Evolutionary conservation across 2,329 filamentous ascomycete genomes (phyloP), one percentile per base, ranked within the genome.

Genomic region (Epichloe sylvatica): DNA sequence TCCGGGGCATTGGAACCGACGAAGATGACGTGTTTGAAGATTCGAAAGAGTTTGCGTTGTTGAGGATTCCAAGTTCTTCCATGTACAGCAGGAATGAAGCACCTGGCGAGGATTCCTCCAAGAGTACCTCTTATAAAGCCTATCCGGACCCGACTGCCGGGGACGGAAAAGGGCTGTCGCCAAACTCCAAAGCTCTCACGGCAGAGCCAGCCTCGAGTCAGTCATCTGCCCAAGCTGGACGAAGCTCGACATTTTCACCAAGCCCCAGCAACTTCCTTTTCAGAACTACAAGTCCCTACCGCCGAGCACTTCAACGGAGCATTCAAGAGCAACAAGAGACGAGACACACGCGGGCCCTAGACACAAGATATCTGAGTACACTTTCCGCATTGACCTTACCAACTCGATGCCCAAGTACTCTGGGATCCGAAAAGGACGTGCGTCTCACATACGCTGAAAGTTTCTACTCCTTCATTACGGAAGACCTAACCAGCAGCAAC

Each of bases 261-360:
- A 78, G 75, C 42, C 71, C 73, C 2, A 63, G 67, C 1, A 70
- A 68, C 15, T 71, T 76, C 52, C 61, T 78, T 1, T 77, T 79
- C 52, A 69, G 75, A 30, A 74, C 74, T 0, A 64, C 69, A 25
- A 81, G 76, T 49, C 76, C 77, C 0, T 82, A 75, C 54, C 71
- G 77, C 3, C 71, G 71, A 25, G 73, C 71, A 2, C 57, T 81
- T 34, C 70, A 67, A 42, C 67, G 70, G 46, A 72, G 63, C 2
- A 76, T 76, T 55, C 63, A 65, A 49, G 57, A 63, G 7, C 64
- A 64, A 15, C 57, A 67, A 7, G 58, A 61, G 15, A 53, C 52
- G 2, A 53, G 59, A 5, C 51, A 56, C 3, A 50, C 51, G 0
- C 59, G 53, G 5, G 60, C 60, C 3, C 54, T 63, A 0, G 65